Evolutionary conservation across 208 protist species (phyloP), one percentile per base, ranked within the genome.

Genomic region (Leishmania aethiopica): DNA sequence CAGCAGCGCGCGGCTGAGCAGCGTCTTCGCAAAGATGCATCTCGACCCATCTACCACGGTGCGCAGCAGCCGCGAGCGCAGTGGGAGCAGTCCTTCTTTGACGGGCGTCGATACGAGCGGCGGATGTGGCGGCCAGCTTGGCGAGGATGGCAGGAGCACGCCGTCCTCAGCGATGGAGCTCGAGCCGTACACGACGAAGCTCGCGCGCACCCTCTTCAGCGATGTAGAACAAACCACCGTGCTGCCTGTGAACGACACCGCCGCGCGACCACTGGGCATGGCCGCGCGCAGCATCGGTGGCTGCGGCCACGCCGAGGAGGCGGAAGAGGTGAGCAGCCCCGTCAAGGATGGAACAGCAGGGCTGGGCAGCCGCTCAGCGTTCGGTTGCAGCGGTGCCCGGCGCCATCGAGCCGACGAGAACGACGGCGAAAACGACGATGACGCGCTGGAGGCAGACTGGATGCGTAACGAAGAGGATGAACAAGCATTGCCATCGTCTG

Each of bases 131-230:
- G 62, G 55, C 53, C 40, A 22, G 15, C 42, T 37, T 45, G 60
- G 25, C 15, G 64, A 72, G 1, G 70, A 45, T 40, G 42, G 37
- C 42, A 25, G 67, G 60, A 77, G 70, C 37, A 40, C 69, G 47
- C 62, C 66, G 13, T 1, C 67, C 11, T 77, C 78, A 25, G 49
- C 80, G 78, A 78, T 88, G 84, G 86, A 95, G 49, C 74, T 86
- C 25, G 94, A 97, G 87, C 94, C 94, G 64, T 97, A 97, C 86
- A 94, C 90, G 19, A 89, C 73, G 59, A 90, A 90, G 80, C 90
- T 97, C 15, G 93, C 90, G 13, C 88, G 92, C 53, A 91, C 92
- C 8, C 88, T 97, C 59, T 97, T 97, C 77, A 84, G 81, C 49
- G 88, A 92, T 66, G 78, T 80, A 17, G 80, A 86, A 28, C 94